Conservation (phyloP, 2,329 filamentous ascomycete species). For the Colletotrichum eleusines region DNA sequence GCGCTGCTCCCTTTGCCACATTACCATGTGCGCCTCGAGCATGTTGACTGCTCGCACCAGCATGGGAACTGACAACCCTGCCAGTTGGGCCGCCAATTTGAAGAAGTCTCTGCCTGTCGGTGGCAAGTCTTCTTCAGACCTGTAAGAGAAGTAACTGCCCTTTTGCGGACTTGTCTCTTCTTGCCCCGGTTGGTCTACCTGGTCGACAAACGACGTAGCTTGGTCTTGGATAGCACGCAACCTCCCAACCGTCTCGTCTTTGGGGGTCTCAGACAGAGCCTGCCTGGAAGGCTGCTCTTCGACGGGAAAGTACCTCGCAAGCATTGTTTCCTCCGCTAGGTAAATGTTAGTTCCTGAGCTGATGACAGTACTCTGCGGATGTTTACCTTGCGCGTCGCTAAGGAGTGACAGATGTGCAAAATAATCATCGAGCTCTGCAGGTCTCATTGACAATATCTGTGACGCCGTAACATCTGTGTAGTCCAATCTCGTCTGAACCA, state of each 20-base stretch:
- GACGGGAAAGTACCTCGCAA: slow-evolving; percentile 52
- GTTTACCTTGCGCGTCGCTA: slow-evolving; percentile 51
- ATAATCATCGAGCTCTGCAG: slow-evolving; percentile 74
- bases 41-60: slow-evolving; percentile 54
- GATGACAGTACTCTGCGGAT: slow-evolving; percentile 47
- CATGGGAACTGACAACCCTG: slow-evolving; percentile 51
- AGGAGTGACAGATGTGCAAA: slow-evolving; percentile 59
- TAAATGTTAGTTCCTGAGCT: not conserved
- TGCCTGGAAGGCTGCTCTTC: slow-evolving; percentile 44
- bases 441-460: slow-evolving; percentile 72
- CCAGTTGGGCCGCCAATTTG: slow-evolving; percentile 48
- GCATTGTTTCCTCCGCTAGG: slow-evolving; percentile 32
- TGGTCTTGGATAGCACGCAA: slow-evolving; percentile 22
- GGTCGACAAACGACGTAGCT: slow-evolving; percentile 23
- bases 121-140: slow-evolving; percentile 49
- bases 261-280: slow-evolving; percentile 43
- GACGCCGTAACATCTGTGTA: slow-evolving; percentile 69
- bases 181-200: not conserved
- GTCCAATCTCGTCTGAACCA: slow-evolving; percentile 46
- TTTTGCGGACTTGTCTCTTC: not conserved
- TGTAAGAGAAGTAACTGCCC: slow-evolving; percentile 38
- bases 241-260: slow-evolving; percentile 45
- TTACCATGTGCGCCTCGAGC: slow-evolving; percentile 52
- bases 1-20: slow-evolving; percentile 49
- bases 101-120: slow-evolving; percentile 50